Conservation (phyloP, 148 eudicot species). For the Amaranthus palmeri region DNA sequence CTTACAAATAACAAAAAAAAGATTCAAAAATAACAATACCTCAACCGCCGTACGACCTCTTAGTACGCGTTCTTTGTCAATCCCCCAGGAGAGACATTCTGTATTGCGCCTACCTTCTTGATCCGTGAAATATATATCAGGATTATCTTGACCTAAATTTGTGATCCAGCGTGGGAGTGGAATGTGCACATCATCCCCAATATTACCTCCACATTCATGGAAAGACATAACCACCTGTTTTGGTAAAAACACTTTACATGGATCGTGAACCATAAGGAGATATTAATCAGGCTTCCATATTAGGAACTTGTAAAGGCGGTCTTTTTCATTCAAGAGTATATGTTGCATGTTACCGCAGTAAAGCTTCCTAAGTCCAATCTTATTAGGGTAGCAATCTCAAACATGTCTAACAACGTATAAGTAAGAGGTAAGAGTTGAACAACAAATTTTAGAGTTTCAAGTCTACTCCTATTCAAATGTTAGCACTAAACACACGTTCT, state of each 20-base stretch:
- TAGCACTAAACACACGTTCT: no score
- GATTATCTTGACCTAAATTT: conserved; percentile 74
- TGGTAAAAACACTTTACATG: not conserved
- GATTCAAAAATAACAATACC: conserved; percentile 33
- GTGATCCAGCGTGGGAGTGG: conserved; percentile 83
- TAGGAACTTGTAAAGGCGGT: not conserved
- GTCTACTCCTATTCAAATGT: no score
- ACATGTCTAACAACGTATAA: no score
- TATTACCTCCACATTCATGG: conserved; percentile 92
- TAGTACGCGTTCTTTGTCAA: conserved; percentile 79
- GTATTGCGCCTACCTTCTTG: conserved; percentile 54
- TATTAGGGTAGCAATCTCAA: no score
- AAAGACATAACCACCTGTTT: conserved; percentile 83
- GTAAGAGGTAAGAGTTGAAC: no score
- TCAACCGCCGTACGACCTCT: conserved; percentile 81
- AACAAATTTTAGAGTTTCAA: no score
- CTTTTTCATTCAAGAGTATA: not conserved
- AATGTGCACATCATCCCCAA: conserved; percentile 79
- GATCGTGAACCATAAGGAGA: no score
- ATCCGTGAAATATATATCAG: conserved; percentile 79
- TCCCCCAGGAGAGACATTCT: conserved; percentile 90
- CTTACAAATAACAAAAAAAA: not conserved
- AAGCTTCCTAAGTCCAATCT: no score
- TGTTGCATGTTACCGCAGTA: not conserved
- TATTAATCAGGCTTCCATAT: not conserved